These are phyloP conservation scores for Zasmidium angulare DNA, from an alignment of 2,329 filamentous ascomycete genomes.

Conservation along the genomic window DNA sequence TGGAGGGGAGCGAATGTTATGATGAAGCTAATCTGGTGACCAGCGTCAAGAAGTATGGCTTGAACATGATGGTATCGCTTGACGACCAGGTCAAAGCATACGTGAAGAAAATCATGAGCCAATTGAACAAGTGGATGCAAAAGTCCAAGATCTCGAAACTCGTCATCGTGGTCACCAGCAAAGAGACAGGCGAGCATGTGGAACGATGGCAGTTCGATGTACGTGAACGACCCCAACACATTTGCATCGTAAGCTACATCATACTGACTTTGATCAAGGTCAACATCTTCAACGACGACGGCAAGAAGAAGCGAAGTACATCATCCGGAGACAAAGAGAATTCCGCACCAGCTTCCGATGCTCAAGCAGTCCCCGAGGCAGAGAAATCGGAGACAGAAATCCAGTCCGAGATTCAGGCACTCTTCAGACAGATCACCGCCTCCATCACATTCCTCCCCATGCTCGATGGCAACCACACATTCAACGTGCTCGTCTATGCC, in stretches of 20 bases:
- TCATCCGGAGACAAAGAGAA: conserved; percentile 68
- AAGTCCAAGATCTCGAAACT: conserved; percentile 96
- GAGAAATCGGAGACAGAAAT: conserved; percentile 94
- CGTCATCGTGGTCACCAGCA: conserved; percentile 93
- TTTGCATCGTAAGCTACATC: background rate
- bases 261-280: conserved; percentile 19
- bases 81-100: conserved; percentile 99
- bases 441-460: conserved; percentile 96
- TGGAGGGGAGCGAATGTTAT: too few relatives aligned
- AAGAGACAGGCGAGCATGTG: conserved; percentile 93
- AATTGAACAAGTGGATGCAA: conserved; percentile 97
- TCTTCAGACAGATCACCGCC: conserved; percentile 97
- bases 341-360: conserved; percentile 35
- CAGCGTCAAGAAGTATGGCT: conserved; percentile 95
- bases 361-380: conserved; percentile 27
- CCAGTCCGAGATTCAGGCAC: conserved; percentile 90
- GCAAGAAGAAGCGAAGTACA: conserved; percentile 41
- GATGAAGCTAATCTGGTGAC: conserved; percentile 14
- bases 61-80: conserved; percentile 95
- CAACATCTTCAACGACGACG: conserved; percentile 38
- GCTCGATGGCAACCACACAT: conserved; percentile 91
- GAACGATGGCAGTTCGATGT: conserved; percentile 99
- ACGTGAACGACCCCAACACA: too few relatives aligned
- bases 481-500: conserved; percentile 97
- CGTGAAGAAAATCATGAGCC: conserved; percentile 98